Evolutionary conservation across 129 eudicot species (phyloP).

Genomic region (Helianthus tuberosus): DNA sequence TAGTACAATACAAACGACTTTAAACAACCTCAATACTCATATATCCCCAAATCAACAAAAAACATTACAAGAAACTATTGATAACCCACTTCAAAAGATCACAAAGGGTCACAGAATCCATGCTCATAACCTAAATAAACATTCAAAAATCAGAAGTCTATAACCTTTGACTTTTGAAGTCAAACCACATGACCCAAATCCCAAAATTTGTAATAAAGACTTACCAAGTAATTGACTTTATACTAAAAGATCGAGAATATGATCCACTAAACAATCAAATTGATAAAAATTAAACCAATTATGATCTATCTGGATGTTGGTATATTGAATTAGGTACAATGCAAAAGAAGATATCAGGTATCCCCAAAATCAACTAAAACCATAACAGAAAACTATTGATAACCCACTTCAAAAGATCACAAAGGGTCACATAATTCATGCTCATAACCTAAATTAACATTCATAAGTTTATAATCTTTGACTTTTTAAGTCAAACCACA

Average conservation of each 20-base stretch:
- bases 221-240: slow-evolving; percentile 4
- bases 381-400: neutral
- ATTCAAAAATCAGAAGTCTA: neutral
- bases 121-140: neutral
- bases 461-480: neutral
- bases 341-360: slow-evolving; percentile 5
- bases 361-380: slow-evolving; percentile 11
- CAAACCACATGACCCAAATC: neutral
- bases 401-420: slow-evolving; percentile 1
- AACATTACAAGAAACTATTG: neutral
- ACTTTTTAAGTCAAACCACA: slow-evolving; percentile 4
- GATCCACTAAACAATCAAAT: too few relatives aligned
- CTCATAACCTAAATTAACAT: neutral
- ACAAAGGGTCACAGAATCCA: neutral
- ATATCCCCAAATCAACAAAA: slow-evolving; percentile 13
- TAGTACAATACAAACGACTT: slow-evolving; percentile 1
- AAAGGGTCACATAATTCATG: neutral
- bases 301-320: neutral
- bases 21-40: neutral
- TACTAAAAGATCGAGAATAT: slow-evolving; percentile 1
- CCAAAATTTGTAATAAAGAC: neutral
- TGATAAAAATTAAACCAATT: too few relatives aligned
- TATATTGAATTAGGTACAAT: neutral
- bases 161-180: too few relatives aligned
- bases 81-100: slow-evolving; percentile 3